These are phyloP conservation scores for Aspergillus carbonarius DNA, from an alignment of 2,329 filamentous ascomycete species.

Conservation along the genomic window DNA sequence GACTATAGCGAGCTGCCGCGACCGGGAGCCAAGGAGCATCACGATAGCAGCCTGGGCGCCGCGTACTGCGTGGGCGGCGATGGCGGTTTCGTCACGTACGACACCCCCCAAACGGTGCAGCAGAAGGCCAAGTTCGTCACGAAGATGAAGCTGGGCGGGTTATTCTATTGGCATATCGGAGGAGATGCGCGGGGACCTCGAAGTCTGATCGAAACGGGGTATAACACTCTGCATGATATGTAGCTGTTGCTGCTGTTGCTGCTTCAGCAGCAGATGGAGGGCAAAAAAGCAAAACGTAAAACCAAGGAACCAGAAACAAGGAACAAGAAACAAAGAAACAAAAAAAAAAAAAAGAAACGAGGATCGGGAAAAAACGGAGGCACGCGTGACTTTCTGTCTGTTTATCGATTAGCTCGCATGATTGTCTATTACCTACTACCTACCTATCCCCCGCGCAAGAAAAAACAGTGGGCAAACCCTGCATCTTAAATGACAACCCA, in stretches of 20 bases:
- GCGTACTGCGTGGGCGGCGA: constrained; percentile 70
- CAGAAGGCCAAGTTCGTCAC: constrained; percentile 73
- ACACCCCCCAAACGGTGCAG: constrained; percentile 72
- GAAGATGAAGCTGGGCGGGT: constrained; percentile 67
- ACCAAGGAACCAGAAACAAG: background rate
- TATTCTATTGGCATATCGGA: constrained; percentile 82
- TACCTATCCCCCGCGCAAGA: too few species aligned
- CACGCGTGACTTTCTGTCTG: background rate
- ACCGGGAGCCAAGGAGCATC: constrained; percentile 60
- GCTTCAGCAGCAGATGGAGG: background rate
- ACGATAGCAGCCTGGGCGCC: constrained; percentile 67
- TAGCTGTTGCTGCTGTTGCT: constrained; percentile 11
- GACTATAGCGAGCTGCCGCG: constrained; percentile 71
- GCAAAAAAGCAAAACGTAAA: background rate
- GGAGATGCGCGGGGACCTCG: constrained; percentile 60
- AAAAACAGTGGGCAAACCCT: too few species aligned
- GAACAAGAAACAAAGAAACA: background rate
- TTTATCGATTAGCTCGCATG: too few species aligned
- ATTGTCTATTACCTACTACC: too few species aligned
- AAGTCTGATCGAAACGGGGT: constrained; percentile 63
- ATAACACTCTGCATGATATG: constrained; percentile 52
- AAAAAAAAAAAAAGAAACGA: background rate
- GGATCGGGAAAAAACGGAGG: background rate
- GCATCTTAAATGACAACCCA: background rate
- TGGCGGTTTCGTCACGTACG: constrained; percentile 76